Evolutionary conservation across 805 yeast species (phyloP).

Genomic region (Candida hispaniensis): DNA sequence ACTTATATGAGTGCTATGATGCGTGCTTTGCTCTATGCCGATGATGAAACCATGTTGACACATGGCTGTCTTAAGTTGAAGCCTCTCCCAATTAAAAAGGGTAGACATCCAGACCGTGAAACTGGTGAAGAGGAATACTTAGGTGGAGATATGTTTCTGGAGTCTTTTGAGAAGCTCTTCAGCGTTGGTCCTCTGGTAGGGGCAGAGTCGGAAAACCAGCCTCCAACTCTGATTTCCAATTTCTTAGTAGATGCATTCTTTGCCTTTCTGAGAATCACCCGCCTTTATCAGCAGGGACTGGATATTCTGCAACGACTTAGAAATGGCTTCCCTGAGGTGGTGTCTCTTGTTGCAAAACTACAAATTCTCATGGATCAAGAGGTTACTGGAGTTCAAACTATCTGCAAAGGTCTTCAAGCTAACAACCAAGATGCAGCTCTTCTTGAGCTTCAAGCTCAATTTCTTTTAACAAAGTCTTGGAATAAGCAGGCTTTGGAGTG

Average conservation of each 20-base stretch:
- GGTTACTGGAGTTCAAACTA: conserved; percentile 36
- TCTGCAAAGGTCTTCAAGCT: conserved; percentile 33
- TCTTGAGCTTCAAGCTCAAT: conserved; percentile 52
- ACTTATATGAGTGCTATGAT: conserved; percentile 62
- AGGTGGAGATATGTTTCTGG: conserved; percentile 42
- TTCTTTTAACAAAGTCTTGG: conserved; percentile 45
- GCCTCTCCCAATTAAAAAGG: conserved; percentile 40
- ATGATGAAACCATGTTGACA: conserved; percentile 62
- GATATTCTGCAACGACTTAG: conserved; percentile 46
- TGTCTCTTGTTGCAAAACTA: conserved; percentile 35
- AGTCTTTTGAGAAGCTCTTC: conserved; percentile 57
- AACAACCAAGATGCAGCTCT: conserved; percentile 49
- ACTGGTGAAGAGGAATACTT: conserved; percentile 10
- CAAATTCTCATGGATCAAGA: conserved; percentile 36
- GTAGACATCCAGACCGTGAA: conserved; percentile 4
- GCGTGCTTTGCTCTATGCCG: conserved; percentile 66
- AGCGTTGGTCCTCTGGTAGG: conserved; percentile 59
- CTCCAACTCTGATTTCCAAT: conserved; percentile 52
- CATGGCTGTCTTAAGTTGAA: conserved; percentile 78
- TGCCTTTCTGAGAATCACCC: conserved; percentile 53
- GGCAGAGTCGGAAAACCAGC: conserved; percentile 54
- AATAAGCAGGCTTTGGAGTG: conserved; percentile 46
- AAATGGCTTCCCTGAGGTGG: conserved; percentile 43
- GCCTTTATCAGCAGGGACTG: conserved; percentile 49
- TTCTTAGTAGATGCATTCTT: conserved; percentile 68